Evolutionary conservation across 352 stramenopile species (phyloP), one percentile per base, ranked within the genome.

Genomic region (Saprolegnia diclina): DNA sequence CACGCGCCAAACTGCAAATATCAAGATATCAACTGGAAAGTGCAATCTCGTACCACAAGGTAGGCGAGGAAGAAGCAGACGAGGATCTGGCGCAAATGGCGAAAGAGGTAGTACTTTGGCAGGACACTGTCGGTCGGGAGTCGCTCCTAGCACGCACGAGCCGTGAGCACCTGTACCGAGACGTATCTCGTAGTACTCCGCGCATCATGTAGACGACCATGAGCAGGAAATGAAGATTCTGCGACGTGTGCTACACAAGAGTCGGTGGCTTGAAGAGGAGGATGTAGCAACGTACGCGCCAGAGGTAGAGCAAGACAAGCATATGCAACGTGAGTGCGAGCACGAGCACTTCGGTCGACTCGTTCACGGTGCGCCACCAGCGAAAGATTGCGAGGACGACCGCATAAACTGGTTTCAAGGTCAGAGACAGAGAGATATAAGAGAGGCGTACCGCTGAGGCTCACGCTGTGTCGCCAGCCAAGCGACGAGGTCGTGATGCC

Each of bases 151-250:
- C n/a, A 4, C n/a, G 14, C 19, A 52, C 44, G 7, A 52, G 21
- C 22, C 32, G 32, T n/a, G 16, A 9, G 35, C 55, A 65, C 18
- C 14, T 53, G 5, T 35, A 52, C 4, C 16, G 19, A 19, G 44
- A 52, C n/a, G n/a, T n/a, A n/a, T n/a, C n/a, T n/a, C n/a, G 13
- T 19, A 29, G 19, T 53, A 65, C 57, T 3, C 61, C 29, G 14
- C 61, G 37, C 38, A 67, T n/a, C 7, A 67, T 19, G 26, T 46
- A 26, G 7, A 67, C 18, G 13, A 66, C 13, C 22, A 67, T 42
- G 22, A 67, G 21, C 1, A 45, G 5, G 21, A 67, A 67, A 19
- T 67, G 44, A 6, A 67, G 10, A n/a, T 67, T 67, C 29, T 54
- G 22, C 26, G 61, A 56, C 18, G 32, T 37, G 2, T 22, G 21